phyloP scores from a whole-genome alignment of 1,139 yeast genomes.

The Pichia sp. region DNA sequence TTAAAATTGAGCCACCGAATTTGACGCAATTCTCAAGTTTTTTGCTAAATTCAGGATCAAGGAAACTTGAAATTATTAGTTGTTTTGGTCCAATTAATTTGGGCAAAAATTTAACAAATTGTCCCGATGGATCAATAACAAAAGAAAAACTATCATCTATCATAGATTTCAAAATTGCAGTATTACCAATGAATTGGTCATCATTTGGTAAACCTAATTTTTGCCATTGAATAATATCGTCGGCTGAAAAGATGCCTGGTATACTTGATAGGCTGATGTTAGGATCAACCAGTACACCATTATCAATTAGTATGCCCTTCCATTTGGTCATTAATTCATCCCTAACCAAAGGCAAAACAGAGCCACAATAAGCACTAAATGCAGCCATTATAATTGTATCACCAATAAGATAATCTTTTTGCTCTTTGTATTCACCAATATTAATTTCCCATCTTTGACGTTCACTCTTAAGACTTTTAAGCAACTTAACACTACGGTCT shows the following conservation, averaged over 20 bases:
- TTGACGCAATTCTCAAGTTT: constrained; percentile 74
- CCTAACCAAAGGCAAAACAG: constrained; percentile 49
- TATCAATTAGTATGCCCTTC: constrained; percentile 34
- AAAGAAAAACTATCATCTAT: constrained; percentile 40
- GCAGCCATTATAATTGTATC: constrained; percentile 60
- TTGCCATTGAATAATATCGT: constrained; percentile 46
- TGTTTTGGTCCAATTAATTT: constrained; percentile 33
- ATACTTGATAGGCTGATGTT: constrained; percentile 27
- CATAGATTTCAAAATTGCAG: constrained; percentile 40
- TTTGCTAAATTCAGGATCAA: constrained; percentile 61
- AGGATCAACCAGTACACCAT: constrained; percentile 38
- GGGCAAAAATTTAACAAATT: constrained; percentile 38
- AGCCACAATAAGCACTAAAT: constrained; percentile 56
- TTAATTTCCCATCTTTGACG: constrained; percentile 69
- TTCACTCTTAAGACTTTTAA: constrained; percentile 62
- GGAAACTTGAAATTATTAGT: constrained; percentile 58
- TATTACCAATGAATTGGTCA: constrained; percentile 56
- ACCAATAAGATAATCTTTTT: constrained; percentile 51
- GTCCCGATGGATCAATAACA: constrained; percentile 68
- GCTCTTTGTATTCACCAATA: constrained; percentile 43
- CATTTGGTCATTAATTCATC: constrained; percentile 35
- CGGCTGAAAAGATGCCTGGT: constrained; percentile 36
- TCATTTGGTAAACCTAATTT: constrained; percentile 50
- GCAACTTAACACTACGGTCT: constrained; percentile 51
- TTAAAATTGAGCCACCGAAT: constrained; percentile 70